Evolutionary conservation across 2,329 filamentous ascomycete species (phyloP).

Genomic region (Fusarium penzigii): DNA sequence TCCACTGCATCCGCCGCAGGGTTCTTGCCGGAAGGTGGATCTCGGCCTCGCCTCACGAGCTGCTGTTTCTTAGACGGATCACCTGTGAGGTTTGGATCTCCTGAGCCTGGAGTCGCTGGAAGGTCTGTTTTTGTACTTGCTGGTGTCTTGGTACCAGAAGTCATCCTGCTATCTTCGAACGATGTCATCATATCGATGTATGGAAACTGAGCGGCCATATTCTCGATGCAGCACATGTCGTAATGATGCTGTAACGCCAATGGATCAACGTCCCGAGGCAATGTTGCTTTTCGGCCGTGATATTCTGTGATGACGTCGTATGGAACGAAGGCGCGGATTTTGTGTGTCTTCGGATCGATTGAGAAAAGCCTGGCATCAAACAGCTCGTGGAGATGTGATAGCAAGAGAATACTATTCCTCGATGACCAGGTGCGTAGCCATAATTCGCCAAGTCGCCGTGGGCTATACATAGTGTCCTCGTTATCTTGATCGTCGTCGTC

Average conservation of each 20-base stretch:
- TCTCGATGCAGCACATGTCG: slow-evolving; percentile 26
- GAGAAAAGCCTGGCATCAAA: slow-evolving; percentile 24
- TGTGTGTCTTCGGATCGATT: slow-evolving; percentile 22
- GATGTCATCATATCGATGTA: neutral
- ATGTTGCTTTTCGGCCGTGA: neutral
- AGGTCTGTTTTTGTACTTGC: slow-evolving; percentile 4
- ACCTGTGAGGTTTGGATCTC: neutral
- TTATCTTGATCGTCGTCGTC: neutral
- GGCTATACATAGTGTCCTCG: neutral
- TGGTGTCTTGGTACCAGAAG: neutral
- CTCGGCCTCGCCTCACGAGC: neutral
- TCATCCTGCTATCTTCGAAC: neutral
- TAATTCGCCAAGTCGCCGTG: neutral
- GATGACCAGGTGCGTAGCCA: slow-evolving; percentile 2
- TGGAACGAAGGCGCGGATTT: slow-evolving; percentile 12
- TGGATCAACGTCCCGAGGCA: slow-evolving; percentile 5
- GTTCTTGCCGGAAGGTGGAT: neutral
- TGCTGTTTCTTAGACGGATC: slow-evolving; percentile 8
- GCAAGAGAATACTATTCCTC: slow-evolving; percentile 17
- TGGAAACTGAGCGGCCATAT: slow-evolving; percentile 6
- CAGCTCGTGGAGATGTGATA: slow-evolving; percentile 20
- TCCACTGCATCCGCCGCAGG: neutral
- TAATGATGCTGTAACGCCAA: slow-evolving; percentile 20
- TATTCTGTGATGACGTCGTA: slow-evolving; percentile 4
- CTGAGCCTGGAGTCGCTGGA: slow-evolving; percentile 7